Conservation (phyloP, 2,329 filamentous ascomycete genomes). For the Aspergillus japonicus region DNA sequence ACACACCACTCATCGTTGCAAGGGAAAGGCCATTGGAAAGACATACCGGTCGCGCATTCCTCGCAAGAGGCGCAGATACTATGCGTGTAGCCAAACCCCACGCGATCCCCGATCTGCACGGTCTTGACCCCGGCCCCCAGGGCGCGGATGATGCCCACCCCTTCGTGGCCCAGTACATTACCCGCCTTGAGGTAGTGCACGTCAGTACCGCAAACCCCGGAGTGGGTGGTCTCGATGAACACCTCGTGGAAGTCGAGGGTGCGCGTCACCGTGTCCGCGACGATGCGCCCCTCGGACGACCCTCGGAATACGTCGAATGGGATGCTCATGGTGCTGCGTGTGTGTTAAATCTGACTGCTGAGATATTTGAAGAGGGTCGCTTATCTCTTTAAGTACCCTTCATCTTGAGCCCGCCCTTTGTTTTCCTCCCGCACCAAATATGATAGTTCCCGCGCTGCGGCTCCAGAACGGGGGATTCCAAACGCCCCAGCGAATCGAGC, state of each 20-base stretch:
- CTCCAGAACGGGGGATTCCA: too few species aligned
- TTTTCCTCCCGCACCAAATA: too few species aligned
- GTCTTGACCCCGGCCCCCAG: conserved; percentile 45
- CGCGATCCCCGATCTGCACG: conserved; percentile 45
- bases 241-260: conserved; percentile 13
- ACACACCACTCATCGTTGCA: not conserved
- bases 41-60: conserved; percentile 25
- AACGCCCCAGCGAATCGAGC: too few species aligned
- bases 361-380: too few species aligned
- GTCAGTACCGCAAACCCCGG: conserved; percentile 26
- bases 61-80: conserved; percentile 30
- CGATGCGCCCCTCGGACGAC: conserved; percentile 16
- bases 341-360: not conserved
- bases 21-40: too few species aligned
- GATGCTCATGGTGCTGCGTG: not conserved
- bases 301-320: conserved; percentile 18
- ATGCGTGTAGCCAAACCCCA: conserved; percentile 33
- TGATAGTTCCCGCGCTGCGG: too few species aligned
- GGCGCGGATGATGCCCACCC: conserved; percentile 50
- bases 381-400: too few species aligned
- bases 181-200: conserved; percentile 17
- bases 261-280: conserved; percentile 8
- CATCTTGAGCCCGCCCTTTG: too few species aligned
- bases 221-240: conserved; percentile 21
- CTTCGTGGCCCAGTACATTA: conserved; percentile 52